Percentiles rank a stretch among this genome's conserved stretches.
Evolutionary conservation across 441 rosid species (phyloP).

Genomic region (Theobroma grandiflorum): DNA sequence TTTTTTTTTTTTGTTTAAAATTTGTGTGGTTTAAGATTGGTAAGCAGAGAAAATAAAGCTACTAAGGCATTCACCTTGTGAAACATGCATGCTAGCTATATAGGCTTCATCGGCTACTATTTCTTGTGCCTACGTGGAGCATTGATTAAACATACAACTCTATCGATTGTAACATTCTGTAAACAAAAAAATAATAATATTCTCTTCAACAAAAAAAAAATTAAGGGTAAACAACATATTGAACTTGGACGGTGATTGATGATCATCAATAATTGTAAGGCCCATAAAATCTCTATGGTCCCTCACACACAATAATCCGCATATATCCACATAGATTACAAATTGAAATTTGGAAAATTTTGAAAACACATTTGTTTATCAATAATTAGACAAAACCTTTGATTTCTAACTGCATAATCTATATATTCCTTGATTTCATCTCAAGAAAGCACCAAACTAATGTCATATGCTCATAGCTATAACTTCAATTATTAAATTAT

Average conservation of each 20-base stretch:
- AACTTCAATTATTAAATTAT: neutral
- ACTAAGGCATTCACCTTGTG: too few relatives aligned
- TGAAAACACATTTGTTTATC: too few relatives aligned
- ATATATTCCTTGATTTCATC: constrained; percentile 5
- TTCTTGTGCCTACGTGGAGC: too few relatives aligned
- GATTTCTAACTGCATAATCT: neutral
- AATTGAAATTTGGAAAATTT: neutral
- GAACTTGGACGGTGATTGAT: neutral
- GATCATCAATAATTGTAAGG: neutral
- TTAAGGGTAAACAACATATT: neutral
- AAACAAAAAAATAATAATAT: too few relatives aligned
- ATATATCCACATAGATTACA: neutral
- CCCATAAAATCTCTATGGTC: neutral
- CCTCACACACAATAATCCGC: neutral
- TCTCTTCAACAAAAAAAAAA: too few relatives aligned
- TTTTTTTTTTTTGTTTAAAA: too few relatives aligned
- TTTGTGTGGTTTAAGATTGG: too few relatives aligned
- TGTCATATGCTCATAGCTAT: constrained; percentile 6
- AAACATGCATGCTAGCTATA: too few relatives aligned
- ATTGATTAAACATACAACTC: too few relatives aligned
- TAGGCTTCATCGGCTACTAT: too few relatives aligned
- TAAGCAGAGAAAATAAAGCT: too few relatives aligned
- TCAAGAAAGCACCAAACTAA: neutral
- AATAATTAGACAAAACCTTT: neutral
- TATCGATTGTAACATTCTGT: too few relatives aligned